phyloP scores from a whole-genome alignment of 441 rosid genomes.

The Brassica balearica region DNA sequence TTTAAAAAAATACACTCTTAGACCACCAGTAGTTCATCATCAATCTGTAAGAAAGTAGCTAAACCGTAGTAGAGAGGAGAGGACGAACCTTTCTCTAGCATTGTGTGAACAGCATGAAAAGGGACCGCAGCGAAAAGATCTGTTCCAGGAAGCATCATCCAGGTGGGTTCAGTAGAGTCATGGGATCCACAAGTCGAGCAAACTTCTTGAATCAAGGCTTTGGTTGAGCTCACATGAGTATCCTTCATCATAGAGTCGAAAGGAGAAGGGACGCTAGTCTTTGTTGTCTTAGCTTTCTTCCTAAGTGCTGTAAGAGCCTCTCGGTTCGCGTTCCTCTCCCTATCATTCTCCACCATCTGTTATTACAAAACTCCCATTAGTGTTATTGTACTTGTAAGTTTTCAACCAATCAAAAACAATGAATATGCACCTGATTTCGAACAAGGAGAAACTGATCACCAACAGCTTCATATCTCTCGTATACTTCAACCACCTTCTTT shows the following conservation, averaged over 20 bases:
- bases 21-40: not conserved
- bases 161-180: slow-evolving; percentile 63
- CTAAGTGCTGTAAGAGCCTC: slow-evolving; percentile 84
- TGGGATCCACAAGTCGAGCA: slow-evolving; percentile 81
- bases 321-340: slow-evolving; percentile 73
- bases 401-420: too few species aligned
- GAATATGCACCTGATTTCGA: slow-evolving; percentile 48
- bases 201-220: slow-evolving; percentile 75
- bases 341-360: slow-evolving; percentile 73
- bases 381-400: not conserved
- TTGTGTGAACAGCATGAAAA: slow-evolving; percentile 84
- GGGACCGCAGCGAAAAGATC: slow-evolving; percentile 73
- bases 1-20: not conserved
- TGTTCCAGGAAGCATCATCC: slow-evolving; percentile 87
- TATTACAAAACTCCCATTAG: slow-evolving; percentile 34
- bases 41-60: not conserved
- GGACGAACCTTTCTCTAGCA: slow-evolving; percentile 72
- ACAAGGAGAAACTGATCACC: slow-evolving; percentile 73
- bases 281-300: slow-evolving; percentile 83
- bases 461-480: slow-evolving; percentile 70
- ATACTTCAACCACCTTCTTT: slow-evolving; percentile 55
- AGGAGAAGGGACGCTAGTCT: slow-evolving; percentile 69
- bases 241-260: slow-evolving; percentile 82
- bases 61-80: not conserved
- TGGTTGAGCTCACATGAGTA: slow-evolving; percentile 43